Evolutionary conservation across 768 basidiomycete species (phyloP).

Genomic region (Tephrocybe rancida): DNA sequence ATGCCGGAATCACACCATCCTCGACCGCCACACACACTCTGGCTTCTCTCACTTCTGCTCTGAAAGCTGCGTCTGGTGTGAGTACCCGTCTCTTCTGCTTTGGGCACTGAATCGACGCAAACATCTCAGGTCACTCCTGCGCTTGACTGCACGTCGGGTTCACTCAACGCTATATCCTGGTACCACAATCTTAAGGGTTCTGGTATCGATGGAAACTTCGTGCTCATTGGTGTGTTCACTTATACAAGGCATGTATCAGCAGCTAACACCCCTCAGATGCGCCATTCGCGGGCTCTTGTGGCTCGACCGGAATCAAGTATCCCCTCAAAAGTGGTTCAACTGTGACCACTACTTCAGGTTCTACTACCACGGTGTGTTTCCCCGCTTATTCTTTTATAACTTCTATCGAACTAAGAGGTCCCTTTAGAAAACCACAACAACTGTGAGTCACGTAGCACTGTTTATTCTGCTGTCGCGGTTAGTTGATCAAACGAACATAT

Average conservation of each 20-base stretch:
- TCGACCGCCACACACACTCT: conserved; percentile 58
- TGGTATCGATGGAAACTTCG: conserved; percentile 64
- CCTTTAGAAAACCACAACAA: conserved; percentile 13
- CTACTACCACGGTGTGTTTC: conserved; percentile 27
- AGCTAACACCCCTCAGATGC: conserved; percentile 39
- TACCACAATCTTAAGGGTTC: conserved; percentile 70
- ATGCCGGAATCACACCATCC: conserved; percentile 77
- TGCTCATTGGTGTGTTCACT: conserved; percentile 51
- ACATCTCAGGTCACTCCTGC: conserved; percentile 44
- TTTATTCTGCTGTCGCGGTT: neutral
- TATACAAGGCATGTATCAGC: neutral
- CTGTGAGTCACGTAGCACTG: conserved; percentile 17
- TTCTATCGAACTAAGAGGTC: neutral
- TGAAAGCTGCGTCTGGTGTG: conserved; percentile 57
- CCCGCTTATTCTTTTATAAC: neutral
- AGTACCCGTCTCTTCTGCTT: neutral
- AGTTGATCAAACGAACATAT: neutral
- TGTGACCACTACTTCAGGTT: neutral
- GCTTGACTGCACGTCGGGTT: conserved; percentile 31
- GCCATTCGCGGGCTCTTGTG: conserved; percentile 50
- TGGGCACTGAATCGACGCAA: neutral
- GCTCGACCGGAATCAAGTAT: conserved; percentile 61
- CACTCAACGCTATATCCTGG: conserved; percentile 49
- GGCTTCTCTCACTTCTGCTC: conserved; percentile 51
- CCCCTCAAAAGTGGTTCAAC: conserved; percentile 48